These are phyloP conservation scores for Ceratocystis colombiana DNA, from an alignment of 2,329 filamentous ascomycete genomes.

Conservation along the genomic window DNA sequence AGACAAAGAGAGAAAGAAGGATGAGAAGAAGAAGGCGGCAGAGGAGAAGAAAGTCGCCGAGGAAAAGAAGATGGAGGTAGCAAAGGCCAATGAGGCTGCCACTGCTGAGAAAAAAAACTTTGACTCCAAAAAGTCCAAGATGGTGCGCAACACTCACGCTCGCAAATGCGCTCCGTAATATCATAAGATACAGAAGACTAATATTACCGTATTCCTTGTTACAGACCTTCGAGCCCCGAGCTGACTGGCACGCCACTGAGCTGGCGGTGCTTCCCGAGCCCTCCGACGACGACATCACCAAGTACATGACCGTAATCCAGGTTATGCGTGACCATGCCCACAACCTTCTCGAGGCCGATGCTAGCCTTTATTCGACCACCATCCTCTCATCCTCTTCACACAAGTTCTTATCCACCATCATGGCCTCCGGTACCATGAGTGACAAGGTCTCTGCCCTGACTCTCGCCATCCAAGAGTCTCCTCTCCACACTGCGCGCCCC, in stretches of 20 bases:
- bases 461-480: constrained; percentile 88
- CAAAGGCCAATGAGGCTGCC: constrained; percentile 30
- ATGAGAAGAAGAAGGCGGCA: constrained; percentile 21
- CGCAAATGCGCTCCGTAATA: background rate
- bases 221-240: constrained; percentile 47
- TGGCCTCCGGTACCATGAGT: constrained; percentile 88
- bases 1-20: constrained; percentile 23
- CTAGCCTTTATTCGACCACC: constrained; percentile 61
- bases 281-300: constrained; percentile 38
- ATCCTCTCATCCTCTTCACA: constrained; percentile 74
- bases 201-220: constrained; percentile 26
- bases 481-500: constrained; percentile 80
- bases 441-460: constrained; percentile 96
- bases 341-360: constrained; percentile 66
- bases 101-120: constrained; percentile 32
- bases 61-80: constrained; percentile 29
- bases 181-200: constrained; percentile 31
- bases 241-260: constrained; percentile 46
- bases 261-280: constrained; percentile 38
- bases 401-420: constrained; percentile 94
- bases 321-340: constrained; percentile 60
- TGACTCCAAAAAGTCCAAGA: constrained; percentile 31
- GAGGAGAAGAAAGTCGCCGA: constrained; percentile 28
- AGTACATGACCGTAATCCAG: constrained; percentile 38
- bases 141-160: constrained; percentile 31